Evolutionary conservation across 1,139 yeast genomes (phyloP).

Genomic region (Pichia sp.): DNA sequence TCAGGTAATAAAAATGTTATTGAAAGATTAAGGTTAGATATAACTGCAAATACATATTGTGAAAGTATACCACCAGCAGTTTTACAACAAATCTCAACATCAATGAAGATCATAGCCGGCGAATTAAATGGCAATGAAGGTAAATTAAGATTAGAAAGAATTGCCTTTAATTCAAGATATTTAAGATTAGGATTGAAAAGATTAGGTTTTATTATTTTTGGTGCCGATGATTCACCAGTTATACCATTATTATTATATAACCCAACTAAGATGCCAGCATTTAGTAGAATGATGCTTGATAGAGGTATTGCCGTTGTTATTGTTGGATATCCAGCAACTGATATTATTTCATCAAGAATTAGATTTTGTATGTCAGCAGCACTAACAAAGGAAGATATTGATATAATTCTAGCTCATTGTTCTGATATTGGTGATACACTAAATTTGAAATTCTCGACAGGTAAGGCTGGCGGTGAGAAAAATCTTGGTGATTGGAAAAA

Average conservation of each 20-base stretch:
- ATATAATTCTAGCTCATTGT: conserved; percentile 63
- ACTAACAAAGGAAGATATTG: conserved; percentile 89
- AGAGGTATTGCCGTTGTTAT: conserved; percentile 88
- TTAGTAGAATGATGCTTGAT: conserved; percentile 73
- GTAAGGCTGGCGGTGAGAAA: conserved; percentile 61
- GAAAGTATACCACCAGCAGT: conserved; percentile 91
- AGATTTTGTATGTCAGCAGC: conserved; percentile 92
- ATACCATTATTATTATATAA: conserved; percentile 81
- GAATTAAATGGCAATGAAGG: conserved; percentile 91
- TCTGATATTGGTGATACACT: conserved; percentile 75
- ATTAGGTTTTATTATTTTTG: conserved; percentile 88
- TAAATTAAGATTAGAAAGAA: conserved; percentile 77
- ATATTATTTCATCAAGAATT: conserved; percentile 81
- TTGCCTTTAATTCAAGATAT: conserved; percentile 93
- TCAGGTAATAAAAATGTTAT: conserved; percentile 67
- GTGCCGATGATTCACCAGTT: conserved; percentile 95
- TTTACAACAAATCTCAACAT: conserved; percentile 76
- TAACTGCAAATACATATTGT: conserved; percentile 69
- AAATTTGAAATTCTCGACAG: conserved; percentile 71
- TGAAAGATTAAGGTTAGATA: conserved; percentile 65
- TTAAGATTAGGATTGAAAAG: conserved; percentile 83
- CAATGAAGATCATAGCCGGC: conserved; percentile 74
- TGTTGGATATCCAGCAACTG: conserved; percentile 97
- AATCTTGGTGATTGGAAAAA: conserved; percentile 41
- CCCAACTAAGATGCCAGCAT: conserved; percentile 92